Base-by-base conservation (phyloP, 2,329 filamentous ascomycete species). In the Thielaviopsis populi region DNA sequence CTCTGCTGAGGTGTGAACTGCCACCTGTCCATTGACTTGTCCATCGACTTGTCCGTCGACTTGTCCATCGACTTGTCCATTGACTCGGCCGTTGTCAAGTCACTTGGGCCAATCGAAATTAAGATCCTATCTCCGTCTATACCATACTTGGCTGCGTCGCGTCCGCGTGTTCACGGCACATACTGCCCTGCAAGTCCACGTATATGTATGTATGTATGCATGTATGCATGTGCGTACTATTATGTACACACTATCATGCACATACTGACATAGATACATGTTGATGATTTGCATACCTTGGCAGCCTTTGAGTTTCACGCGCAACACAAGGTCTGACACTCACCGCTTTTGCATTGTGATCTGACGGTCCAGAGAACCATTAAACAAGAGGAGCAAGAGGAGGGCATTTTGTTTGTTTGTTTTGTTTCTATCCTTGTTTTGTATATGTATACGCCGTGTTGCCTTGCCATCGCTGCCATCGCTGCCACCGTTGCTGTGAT, bases 301-400 rank as follows among this genome's bases (percentile, higher is more conserved):
- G 53, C 30, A 19, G 15, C 27, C 53, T 56, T 27, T 7, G 53
- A 56, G 53, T 56, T 56, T 56, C 53, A 56, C 27, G 53, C 24
- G 53, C 53, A 56, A 56, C 53, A 56, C 53, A 56, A 56, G 53
- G 53, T 56, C 30, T 13, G n/a, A 56, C 53, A 33, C 53, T 56
- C 53, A 56, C 53, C 53, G 53, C 53, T 56, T 56, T 56, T 37
- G 53, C 53, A 30, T 56, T 56, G 53, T 17, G 24, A 56, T 56
- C 53, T 56, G 53, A 56, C 53, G n/a, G 19, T 3, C 19, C 46
- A 7, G 17, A 30, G 22, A 30, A 15, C 6, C 46, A 50, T n/a
- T n/a, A 50, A 10, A 53, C 15, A 11, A 30, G 24, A 30, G 27
- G n/a, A 56, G 27, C 33, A 10, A 56, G 27, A 37, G 24, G 27